Evolutionary conservation across 192 early-diverging fungal genomes (phyloP).

Genomic region (Chytriomyces sp.): DNA sequence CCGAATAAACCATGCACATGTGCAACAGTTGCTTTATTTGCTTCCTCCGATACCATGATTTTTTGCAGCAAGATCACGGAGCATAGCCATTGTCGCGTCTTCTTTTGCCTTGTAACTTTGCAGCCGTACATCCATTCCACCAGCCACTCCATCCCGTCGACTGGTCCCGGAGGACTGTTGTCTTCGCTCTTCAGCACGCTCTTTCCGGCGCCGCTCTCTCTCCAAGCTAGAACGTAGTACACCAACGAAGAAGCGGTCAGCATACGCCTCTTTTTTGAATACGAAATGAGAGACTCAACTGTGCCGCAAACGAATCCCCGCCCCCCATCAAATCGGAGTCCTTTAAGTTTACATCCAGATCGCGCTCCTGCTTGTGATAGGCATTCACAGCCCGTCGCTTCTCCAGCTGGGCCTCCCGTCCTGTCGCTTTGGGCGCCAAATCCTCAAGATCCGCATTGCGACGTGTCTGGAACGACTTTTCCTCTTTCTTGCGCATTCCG

Average conservation of each 20-base stretch:
- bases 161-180: slow-evolving; percentile 3
- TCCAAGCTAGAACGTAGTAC: slow-evolving; percentile 39
- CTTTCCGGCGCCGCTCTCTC: slow-evolving; percentile 40
- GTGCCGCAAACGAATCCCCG: slow-evolving; percentile 38
- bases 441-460: slow-evolving; percentile 63
- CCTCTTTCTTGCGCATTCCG: slow-evolving; percentile 39
- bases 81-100: slow-evolving; percentile 69
- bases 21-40: no score
- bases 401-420: slow-evolving; percentile 61
- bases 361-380: slow-evolving; percentile 60
- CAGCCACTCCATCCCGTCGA: slow-evolving; percentile 36
- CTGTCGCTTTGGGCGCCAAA: slow-evolving; percentile 67
- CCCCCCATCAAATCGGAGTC: slow-evolving; percentile 66
- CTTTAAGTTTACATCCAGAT: slow-evolving; percentile 63
- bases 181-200: slow-evolving; percentile 41
- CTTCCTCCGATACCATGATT: no score
- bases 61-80: slow-evolving; percentile 64
- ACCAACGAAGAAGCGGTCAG: background rate
- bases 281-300: slow-evolving; percentile 17
- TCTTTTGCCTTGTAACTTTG: slow-evolving; percentile 67
- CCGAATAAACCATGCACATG: no score
- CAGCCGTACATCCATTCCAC: slow-evolving; percentile 44
- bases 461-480: slow-evolving; percentile 33
- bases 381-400: slow-evolving; percentile 64
- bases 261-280: background rate